phyloP scores from a whole-genome alignment of 768 basidiomycete species.

The Tulasnella sp. region DNA sequence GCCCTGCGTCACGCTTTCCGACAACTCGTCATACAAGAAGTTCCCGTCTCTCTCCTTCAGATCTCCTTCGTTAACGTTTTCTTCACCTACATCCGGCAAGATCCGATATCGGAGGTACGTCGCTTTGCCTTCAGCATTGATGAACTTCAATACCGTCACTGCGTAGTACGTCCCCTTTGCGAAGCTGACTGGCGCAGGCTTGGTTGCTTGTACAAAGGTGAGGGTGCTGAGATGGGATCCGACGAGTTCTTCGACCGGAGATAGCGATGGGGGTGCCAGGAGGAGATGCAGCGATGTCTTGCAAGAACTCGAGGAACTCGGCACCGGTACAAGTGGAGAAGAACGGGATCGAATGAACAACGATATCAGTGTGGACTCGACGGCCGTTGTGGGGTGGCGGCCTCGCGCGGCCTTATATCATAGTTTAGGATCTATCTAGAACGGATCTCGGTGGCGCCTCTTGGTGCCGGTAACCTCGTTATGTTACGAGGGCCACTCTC shows the following conservation, averaged over 20 bases:
- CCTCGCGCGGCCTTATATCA: no score
- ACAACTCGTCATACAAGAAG: conserved; percentile 7
- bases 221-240: conserved; percentile 13
- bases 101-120: conserved; percentile 17
- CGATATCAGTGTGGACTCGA: conserved; percentile 20
- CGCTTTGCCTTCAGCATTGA: conserved; percentile 9
- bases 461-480: no score
- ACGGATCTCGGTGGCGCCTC: no score
- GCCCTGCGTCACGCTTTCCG: neutral
- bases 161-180: conserved; percentile 15
- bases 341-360: conserved; percentile 18
- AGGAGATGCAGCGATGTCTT: conserved; percentile 1
- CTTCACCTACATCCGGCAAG: conserved; percentile 6
- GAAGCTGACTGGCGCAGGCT: conserved; percentile 18
- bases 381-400: neutral
- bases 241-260: conserved; percentile 5
- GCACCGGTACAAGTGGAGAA: conserved; percentile 19
- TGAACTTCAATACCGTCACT: conserved; percentile 20
- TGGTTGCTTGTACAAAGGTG: conserved; percentile 17
- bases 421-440: no score
- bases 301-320: conserved; percentile 19
- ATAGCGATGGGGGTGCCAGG: neutral
- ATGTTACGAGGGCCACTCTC: no score
- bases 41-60: neutral
- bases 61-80: neutral